These are phyloP conservation scores for Lycium barbarum DNA, from an alignment of 257 asterid species.

Conservation along the genomic window DNA sequence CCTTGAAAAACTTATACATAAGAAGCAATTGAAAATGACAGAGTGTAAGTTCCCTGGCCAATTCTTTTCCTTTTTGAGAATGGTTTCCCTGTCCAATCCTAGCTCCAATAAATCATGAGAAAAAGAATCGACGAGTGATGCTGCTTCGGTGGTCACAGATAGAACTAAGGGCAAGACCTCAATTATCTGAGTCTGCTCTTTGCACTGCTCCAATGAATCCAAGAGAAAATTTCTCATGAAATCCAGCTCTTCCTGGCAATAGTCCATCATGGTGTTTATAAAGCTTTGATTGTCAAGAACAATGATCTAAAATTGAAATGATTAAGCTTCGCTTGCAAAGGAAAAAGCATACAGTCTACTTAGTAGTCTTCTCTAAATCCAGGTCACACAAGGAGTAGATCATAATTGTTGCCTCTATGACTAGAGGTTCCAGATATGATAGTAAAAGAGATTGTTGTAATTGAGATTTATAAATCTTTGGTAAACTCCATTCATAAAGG, in stretches of 20 bases:
- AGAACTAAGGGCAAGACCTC: not conserved
- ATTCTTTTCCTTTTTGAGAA: too few relatives aligned
- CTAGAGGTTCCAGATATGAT: not conserved
- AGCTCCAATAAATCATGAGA: not conserved
- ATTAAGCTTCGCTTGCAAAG: not conserved
- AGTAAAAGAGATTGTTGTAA: not conserved
- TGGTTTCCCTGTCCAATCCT: too few relatives aligned
- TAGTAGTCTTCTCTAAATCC: not conserved
- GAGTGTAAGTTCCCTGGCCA: too few relatives aligned
- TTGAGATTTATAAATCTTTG: too few relatives aligned
- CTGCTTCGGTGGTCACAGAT: not conserved
- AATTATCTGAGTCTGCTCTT: not conserved
- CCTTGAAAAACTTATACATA: too few relatives aligned
- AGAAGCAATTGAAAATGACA: too few relatives aligned
- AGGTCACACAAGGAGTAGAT: not conserved
- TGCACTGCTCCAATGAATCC: not conserved
- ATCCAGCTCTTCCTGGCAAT: not conserved
- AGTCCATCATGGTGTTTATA: not conserved
- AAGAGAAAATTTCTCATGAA: not conserved
- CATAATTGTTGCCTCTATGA: not conserved
- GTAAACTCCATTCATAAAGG: too few relatives aligned
- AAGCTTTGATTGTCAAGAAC: not conserved
- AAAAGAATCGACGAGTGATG: not conserved
- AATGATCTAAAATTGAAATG: not conserved
- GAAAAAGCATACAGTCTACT: not conserved